phyloP scores from a whole-genome alignment of 306 rosid genomes.

The Quercus alba region DNA sequence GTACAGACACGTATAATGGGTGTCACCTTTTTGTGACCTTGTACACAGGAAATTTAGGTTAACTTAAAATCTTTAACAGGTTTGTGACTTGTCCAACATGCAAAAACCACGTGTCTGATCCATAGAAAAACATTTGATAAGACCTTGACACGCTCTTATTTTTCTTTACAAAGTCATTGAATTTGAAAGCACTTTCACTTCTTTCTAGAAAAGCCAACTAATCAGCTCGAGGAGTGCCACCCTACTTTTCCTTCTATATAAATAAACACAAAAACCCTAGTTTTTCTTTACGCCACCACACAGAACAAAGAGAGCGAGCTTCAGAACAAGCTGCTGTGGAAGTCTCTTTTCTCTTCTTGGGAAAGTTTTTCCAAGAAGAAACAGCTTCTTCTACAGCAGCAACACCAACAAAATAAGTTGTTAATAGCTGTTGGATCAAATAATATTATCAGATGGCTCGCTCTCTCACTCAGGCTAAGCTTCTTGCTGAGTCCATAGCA shows the following conservation, averaged over 20 bases:
- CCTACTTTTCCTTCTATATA: background rate
- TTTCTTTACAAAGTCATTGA: background rate
- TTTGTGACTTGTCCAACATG: too few species aligned
- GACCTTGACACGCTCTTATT: background rate
- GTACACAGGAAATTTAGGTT: too few species aligned
- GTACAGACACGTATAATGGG: too few species aligned
- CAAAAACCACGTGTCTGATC: background rate
- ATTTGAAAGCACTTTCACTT: background rate
- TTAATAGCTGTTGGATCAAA: too few species aligned
- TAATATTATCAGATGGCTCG: conserved; percentile 4
- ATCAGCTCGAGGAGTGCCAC: too few species aligned
- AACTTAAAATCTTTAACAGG: too few species aligned
- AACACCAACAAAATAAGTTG: background rate
- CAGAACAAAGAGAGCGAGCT: too few species aligned
- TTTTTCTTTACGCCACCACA: background rate
- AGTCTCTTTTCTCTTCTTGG: background rate
- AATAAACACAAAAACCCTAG: conserved; percentile 13
- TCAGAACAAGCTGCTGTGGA: conserved; percentile 8
- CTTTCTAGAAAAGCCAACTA: background rate
- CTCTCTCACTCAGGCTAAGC: conserved; percentile 19
- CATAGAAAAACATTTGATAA: background rate
- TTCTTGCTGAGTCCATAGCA: background rate
- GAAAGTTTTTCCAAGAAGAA: conserved; percentile 4
- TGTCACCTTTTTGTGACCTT: too few species aligned
- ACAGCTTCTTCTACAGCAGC: conserved; percentile 9